Conservation (phyloP, 352 stramenopile species). For the Phytophthora pluvialis region DNA sequence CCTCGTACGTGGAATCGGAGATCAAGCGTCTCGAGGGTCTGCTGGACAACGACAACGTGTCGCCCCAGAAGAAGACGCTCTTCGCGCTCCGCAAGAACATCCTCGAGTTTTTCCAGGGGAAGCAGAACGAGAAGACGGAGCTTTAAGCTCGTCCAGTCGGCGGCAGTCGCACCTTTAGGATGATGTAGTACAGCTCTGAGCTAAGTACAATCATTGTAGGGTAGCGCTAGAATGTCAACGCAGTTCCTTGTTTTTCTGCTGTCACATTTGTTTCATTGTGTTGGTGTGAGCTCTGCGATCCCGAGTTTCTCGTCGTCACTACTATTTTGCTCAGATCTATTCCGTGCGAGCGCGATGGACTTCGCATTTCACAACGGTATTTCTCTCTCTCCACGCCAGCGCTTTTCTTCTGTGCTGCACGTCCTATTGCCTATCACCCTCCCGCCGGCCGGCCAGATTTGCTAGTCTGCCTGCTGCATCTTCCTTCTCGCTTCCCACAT, state of each 20-base stretch:
- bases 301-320: slow-evolving; percentile 17
- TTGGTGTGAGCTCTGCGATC: slow-evolving; percentile 13
- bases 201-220: slow-evolving; percentile 6
- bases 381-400: slow-evolving; percentile 15
- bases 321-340: slow-evolving; percentile 39
- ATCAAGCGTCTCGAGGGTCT: slow-evolving; percentile 83
- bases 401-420: slow-evolving; percentile 18
- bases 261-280: slow-evolving; percentile 1
- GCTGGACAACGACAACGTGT: slow-evolving; percentile 84
- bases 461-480: slow-evolving; percentile 10
- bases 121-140: slow-evolving; percentile 50
- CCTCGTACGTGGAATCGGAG: slow-evolving; percentile 84
- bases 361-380: slow-evolving; percentile 2
- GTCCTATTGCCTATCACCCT: slow-evolving; percentile 36
- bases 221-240: slow-evolving; percentile 35
- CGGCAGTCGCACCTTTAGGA: too few species aligned
- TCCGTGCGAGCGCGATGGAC: slow-evolving; percentile 16
- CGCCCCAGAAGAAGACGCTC: slow-evolving; percentile 88
- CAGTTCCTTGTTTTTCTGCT: slow-evolving; percentile 32
- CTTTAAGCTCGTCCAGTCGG: slow-evolving; percentile 39
- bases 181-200: not conserved
- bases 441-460: slow-evolving; percentile 14
- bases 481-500: slow-evolving; percentile 16
- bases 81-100: slow-evolving; percentile 93
- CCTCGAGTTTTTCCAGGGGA: slow-evolving; percentile 71